Base-by-base conservation (phyloP, 1,284 basidiomycete species). In the Ustilago nuda region DNA sequence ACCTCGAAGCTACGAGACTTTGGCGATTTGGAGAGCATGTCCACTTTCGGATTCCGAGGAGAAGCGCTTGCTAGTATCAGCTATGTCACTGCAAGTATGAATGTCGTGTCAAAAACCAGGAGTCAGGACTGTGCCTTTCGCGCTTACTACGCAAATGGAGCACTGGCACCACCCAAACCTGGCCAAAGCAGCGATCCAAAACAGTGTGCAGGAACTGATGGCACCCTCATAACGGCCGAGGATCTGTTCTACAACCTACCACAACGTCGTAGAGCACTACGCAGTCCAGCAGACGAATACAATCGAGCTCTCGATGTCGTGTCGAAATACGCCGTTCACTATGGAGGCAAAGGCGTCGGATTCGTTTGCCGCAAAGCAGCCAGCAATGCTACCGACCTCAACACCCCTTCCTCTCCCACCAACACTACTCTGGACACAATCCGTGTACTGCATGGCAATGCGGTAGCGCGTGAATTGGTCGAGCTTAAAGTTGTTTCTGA, bases 61-160 rank as follows among this genome's bases (percentile, higher is more conserved):
- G 97, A 99, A 87, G 97, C 97, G 0, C 88, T 99, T 27, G 97
- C 97, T 0, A 97, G 94, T 43, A 95, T 99, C 70, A 96, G 94
- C 35, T 95, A 97, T 87, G 94, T 98, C 57, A 78, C 75, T 48
- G 92, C 95, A 2, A 92, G 93, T 83, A 89, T 99, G 72, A 91
- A 91, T 19, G 93, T 99, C 9, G 87, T 94, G 13, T 97, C 94
- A 5, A 99, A 98, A 41, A 83, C 82, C 3, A 62, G 45, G 12
- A 57, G 77, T 15, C 73, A 82, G 55, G 60, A 70, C 9, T 76
- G 79, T n/a, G 83, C 83, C 11, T 84, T 81, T 70, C 75, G 80
- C 19, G 83, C 84, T 12, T 79, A 55, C 15, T 85, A 83, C 54
- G 70, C 80, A 32, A 72, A 69, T 12, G 84, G 84, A 5, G 61